phyloP scores from a whole-genome alignment of 306 rosid species.

The Vigna hirtella region DNA sequence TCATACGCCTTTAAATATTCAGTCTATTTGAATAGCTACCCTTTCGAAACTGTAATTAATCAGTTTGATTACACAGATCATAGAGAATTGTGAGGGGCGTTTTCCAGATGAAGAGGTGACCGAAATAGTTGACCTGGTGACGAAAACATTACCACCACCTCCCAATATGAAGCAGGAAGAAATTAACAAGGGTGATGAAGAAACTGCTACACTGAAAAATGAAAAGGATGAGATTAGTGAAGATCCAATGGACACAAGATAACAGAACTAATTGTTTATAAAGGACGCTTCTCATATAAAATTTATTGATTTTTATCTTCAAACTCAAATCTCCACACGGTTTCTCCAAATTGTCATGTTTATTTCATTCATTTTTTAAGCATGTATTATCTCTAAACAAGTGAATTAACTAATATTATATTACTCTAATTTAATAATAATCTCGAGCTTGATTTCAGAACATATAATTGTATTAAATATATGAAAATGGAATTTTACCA shows the following conservation, averaged over 20 bases:
- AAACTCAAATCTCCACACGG: too few species aligned
- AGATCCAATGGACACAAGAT: constrained; percentile 50
- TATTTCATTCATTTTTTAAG: too few species aligned
- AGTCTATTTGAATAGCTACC: neutral
- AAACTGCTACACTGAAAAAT: constrained; percentile 24
- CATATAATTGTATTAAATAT: too few species aligned
- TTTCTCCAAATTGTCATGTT: too few species aligned
- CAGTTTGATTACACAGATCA: constrained; percentile 50
- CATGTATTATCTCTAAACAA: neutral
- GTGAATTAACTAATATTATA: neutral
- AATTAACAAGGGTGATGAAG: constrained; percentile 22
- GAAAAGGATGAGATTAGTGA: constrained; percentile 30
- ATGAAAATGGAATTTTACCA: too few species aligned
- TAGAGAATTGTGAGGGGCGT: constrained; percentile 56
- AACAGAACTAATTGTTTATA: constrained; percentile 17
- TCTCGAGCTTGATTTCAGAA: too few species aligned
- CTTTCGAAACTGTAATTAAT: constrained; percentile 16
- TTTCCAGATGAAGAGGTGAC: constrained; percentile 45
- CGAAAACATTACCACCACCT: constrained; percentile 54
- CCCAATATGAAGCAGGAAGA: constrained; percentile 30
- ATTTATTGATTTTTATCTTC: too few species aligned
- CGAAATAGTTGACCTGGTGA: constrained; percentile 62
- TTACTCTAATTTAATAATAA: too few species aligned
- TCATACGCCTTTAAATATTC: constrained; percentile 1
- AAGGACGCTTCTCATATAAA: too few species aligned